A percentile compares a stretch with the other conserved stretches of the same genome.
Conservation (phyloP, 2,329 filamentous ascomycete genomes). For the Hypoxylon sp. region DNA sequence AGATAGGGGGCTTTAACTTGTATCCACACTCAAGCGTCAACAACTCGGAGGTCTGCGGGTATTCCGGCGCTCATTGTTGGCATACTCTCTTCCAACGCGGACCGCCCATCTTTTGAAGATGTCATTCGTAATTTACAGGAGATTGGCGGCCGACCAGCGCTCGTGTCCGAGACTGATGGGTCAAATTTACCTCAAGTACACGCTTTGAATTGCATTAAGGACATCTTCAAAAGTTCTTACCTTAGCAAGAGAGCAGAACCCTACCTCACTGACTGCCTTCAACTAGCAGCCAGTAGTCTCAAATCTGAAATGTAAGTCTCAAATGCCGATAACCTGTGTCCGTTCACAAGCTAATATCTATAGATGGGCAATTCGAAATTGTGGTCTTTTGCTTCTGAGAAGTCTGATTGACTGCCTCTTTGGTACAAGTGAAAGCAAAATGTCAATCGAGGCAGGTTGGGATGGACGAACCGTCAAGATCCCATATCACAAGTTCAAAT, state of each 20-base stretch:
- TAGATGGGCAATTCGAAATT: constrained; percentile 95
- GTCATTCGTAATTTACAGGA: constrained; percentile 73
- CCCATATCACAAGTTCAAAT: constrained; percentile 77
- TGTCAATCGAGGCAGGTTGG: constrained; percentile 71
- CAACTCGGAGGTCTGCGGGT: constrained; percentile 91
- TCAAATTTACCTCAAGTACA: constrained; percentile 89
- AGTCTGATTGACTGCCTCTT: constrained; percentile 85
- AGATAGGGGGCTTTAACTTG: constrained; percentile 73
- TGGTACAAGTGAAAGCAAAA: constrained; percentile 79
- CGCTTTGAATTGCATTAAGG: constrained; percentile 92
- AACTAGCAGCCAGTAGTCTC: constrained; percentile 83
- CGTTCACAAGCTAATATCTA: constrained; percentile 32
- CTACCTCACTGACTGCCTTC: constrained; percentile 79
- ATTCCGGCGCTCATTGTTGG: constrained; percentile 89
- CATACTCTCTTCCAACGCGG: constrained; percentile 76
- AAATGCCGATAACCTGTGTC: not conserved
- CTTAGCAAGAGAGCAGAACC: constrained; percentile 79
- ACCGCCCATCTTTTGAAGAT: constrained; percentile 71
- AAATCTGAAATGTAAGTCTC: constrained; percentile 77
- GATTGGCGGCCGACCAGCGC: constrained; percentile 68
- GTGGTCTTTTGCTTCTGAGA: constrained; percentile 87
- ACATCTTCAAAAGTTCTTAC: constrained; percentile 87
- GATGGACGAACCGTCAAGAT: constrained; percentile 74
- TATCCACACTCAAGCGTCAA: constrained; percentile 81
- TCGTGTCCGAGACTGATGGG: constrained; percentile 69